These are phyloP conservation scores for Pythium folliculosum DNA, from an alignment of 352 stramenopile genomes.

Conservation along the genomic window DNA sequence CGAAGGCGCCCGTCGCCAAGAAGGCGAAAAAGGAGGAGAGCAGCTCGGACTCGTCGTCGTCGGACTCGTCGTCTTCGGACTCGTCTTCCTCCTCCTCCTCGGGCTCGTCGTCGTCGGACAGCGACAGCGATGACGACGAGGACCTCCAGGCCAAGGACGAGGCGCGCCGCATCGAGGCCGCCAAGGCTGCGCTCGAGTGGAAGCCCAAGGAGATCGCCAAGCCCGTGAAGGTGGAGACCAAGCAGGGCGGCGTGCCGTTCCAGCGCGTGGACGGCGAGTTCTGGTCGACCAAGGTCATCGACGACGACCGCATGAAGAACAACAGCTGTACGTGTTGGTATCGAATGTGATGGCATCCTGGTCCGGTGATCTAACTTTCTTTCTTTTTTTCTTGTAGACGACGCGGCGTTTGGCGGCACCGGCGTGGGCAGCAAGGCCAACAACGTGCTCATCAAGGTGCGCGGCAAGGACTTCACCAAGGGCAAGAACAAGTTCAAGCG, in stretches of 20 bases:
- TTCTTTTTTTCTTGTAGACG: conserved; percentile 52
- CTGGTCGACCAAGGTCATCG: conserved; percentile 91
- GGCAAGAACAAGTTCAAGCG: conserved; percentile 99
- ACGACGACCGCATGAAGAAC: conserved; percentile 93
- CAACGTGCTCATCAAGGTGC: conserved; percentile 96
- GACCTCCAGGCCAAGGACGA: conserved; percentile 77
- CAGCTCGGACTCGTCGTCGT: conserved; percentile 38
- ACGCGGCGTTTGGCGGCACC: conserved; percentile 94
- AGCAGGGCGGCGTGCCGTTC: conserved; percentile 94
- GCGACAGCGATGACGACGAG: conserved; percentile 45
- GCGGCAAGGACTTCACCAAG: conserved; percentile 99
- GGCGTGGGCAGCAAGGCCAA: conserved; percentile 98
- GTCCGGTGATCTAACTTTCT: neutral
- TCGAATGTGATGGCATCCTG: too few relatives aligned
- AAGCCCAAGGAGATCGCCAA: conserved; percentile 89
- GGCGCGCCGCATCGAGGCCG: conserved; percentile 65
- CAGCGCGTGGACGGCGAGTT: conserved; percentile 96
- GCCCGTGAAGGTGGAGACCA: conserved; percentile 50
- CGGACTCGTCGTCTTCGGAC: conserved; percentile 41
- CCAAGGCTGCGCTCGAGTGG: conserved; percentile 90
- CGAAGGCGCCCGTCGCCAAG: conserved; percentile 19
- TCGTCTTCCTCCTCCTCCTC: conserved; percentile 54
- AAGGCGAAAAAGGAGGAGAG: conserved; percentile 37
- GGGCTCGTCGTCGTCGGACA: conserved; percentile 37
- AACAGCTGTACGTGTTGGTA: conserved; percentile 91